A percentile compares a stretch with the other conserved stretches of the same genome.
phyloP scores from a whole-genome alignment of 805 yeast species.

The Saccharomycopsis vini region DNA sequence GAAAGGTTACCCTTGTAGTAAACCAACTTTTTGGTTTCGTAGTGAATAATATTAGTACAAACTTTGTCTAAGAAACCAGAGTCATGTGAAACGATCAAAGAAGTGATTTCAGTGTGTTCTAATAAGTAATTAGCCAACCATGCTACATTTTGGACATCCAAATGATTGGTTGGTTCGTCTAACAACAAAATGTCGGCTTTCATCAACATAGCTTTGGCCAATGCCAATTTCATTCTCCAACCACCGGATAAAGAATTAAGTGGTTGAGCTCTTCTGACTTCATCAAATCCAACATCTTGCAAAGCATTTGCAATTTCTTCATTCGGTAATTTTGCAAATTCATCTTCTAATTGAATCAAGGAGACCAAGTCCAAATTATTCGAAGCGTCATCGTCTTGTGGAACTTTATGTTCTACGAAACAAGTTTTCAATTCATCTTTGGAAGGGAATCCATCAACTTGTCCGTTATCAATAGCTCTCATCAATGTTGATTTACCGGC shows the following conservation, averaged over 20 bases:
- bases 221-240: conserved; percentile 97
- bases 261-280: conserved; percentile 77
- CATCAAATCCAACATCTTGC: conserved; percentile 82
- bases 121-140: conserved; percentile 89
- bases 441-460: conserved; percentile 94
- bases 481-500: conserved; percentile 96
- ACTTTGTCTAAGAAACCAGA: conserved; percentile 93
- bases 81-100: conserved; percentile 95
- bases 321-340: conserved; percentile 51
- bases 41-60: conserved; percentile 94
- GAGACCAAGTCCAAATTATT: conserved; percentile 82
- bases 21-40: conserved; percentile 88
- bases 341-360: conserved; percentile 86
- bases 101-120: conserved; percentile 79
- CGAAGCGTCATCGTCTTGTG: conserved; percentile 60
- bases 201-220: conserved; percentile 98
- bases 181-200: conserved; percentile 89
- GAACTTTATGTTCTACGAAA: conserved; percentile 94
- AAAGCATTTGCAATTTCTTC: conserved; percentile 72
- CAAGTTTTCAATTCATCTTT: conserved; percentile 81
- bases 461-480: conserved; percentile 96
- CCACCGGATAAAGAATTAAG: conserved; percentile 97
- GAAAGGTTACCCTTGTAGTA: conserved; percentile 95
- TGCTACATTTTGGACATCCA: conserved; percentile 87
- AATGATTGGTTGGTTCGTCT: conserved; percentile 98